Conservation (phyloP, 257 asterid species). For the Cordia subcordata region DNA sequence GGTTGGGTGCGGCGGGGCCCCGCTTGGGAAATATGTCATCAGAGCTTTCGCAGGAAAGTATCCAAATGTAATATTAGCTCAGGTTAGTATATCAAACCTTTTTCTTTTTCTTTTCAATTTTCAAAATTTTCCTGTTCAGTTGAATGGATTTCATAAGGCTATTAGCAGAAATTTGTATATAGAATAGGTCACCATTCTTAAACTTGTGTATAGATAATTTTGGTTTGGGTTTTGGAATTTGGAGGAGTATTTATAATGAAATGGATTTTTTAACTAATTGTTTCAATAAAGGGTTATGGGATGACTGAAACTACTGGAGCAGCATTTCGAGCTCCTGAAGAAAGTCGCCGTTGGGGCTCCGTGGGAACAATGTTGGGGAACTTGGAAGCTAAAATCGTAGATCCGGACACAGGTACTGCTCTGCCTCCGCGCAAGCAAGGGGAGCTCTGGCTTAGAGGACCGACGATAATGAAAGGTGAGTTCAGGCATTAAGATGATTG, state of each 20-base stretch:
- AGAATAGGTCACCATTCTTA: neutral
- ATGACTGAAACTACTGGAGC: slow-evolving; percentile 52
- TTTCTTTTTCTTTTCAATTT: neutral
- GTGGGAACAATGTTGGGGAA: slow-evolving; percentile 35
- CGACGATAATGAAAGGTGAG: slow-evolving; percentile 54
- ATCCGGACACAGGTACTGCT: slow-evolving; percentile 33
- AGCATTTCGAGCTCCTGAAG: slow-evolving; percentile 31
- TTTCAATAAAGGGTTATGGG: slow-evolving; percentile 54
- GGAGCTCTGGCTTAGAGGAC: slow-evolving; percentile 62
- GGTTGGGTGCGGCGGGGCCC: slow-evolving; percentile 49
- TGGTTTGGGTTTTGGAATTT: neutral
- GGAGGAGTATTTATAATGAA: neutral
- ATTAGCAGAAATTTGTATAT: too few species aligned
- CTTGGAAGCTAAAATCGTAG: slow-evolving; percentile 50
- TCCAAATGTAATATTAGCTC: slow-evolving; percentile 27
- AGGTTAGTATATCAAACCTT: slow-evolving; percentile 26
- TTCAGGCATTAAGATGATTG: neutral
- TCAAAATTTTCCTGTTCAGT: too few species aligned
- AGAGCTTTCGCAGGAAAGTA: slow-evolving; percentile 31
- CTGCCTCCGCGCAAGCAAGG: slow-evolving; percentile 50
- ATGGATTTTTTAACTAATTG: neutral
- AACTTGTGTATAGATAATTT: neutral
- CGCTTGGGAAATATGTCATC: slow-evolving; percentile 35
- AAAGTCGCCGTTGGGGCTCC: slow-evolving; percentile 34
- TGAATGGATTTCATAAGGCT: neutral